Base-by-base conservation (phyloP, 805 yeast species). In the Blastobotrys chiropterorum region DNA sequence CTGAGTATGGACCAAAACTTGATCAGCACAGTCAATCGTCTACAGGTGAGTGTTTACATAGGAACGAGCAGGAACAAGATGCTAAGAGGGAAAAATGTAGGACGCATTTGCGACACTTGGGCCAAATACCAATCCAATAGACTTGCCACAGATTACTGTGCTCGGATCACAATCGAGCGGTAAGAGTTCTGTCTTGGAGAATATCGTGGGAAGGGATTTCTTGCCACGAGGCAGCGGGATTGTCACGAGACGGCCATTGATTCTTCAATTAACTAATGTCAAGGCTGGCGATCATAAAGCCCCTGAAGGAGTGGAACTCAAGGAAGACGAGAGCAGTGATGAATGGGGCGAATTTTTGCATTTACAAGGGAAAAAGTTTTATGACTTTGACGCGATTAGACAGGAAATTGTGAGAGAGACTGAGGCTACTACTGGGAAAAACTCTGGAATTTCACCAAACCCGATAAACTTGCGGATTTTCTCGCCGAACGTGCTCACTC, bases 311-410 rank as follows among this genome's bases (percentile, higher is more conserved):
- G 62, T 60, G 15, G 55, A 53, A 30, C 53, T 52, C 34, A 62
- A 46, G 43, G 64, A 44, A 22, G 62, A 60, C 16, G 68, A 60
- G 50, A 60, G 59, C 39, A 64, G 58, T n/a, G 68, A 76, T 52
- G 99, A 92, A 73, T 94, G 98, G 97, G 99, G 99, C 56, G 99
- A 94, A 70, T 94, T 94, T 68, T 77, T 92, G 59, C 98, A 94
- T 67, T 72, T 86, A 49, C 98, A 97, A 40, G 88, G 87, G 53
- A 83, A 88, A 72, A 83, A 86, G 67, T 86, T 87, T 72, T 86
- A 77, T 73, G 86, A 89, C 66, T 94, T 94, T 68, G 84, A 83
- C 65, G 92, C 88, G 57, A 92, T 94, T 60, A 81, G 97, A 65
- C 74, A 78, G 55, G 99, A 94, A 69, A 94, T 94, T 58, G 94